A percentile compares a stretch with the other conserved stretches of the same genome.
These are phyloP conservation scores for Nitzschia sp. DNA, from an alignment of 108 stramenopile genomes.

Conservation along the genomic window DNA sequence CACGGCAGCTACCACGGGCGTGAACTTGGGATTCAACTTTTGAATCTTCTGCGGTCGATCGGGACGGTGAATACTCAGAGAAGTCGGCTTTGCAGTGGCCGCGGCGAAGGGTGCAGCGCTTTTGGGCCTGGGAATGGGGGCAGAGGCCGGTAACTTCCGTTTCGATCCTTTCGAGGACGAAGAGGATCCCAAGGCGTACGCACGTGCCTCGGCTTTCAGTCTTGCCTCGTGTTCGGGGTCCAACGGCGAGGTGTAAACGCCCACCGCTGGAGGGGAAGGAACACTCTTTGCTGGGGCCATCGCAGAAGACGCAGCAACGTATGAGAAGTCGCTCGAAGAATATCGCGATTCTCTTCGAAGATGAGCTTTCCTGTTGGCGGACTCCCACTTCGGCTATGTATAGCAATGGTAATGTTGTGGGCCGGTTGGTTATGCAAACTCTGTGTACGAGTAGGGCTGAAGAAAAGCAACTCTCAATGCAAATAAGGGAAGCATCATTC, in stretches of 20 bases:
- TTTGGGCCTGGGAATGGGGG: background rate
- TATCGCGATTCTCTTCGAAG: no score
- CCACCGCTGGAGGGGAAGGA: background rate
- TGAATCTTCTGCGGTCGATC: conserved; percentile 14
- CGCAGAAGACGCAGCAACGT: no score
- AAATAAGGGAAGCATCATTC: no score
- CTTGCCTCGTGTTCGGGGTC: conserved; percentile 24
- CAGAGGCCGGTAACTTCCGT: background rate
- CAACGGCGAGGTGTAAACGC: background rate
- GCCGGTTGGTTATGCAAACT: no score
- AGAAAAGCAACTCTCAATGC: no score
- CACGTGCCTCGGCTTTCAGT: conserved; percentile 39
- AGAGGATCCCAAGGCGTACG: conserved; percentile 35
- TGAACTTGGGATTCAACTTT: conserved; percentile 10
- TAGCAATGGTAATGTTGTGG: no score
- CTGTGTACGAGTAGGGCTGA: no score
- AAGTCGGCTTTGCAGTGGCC: background rate
- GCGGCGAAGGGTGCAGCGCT: background rate
- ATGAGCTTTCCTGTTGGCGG: no score
- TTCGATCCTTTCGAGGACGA: conserved; percentile 1
- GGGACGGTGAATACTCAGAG: conserved; percentile 2
- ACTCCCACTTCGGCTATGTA: no score
- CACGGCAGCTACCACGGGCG: background rate
- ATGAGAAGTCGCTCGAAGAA: no score
- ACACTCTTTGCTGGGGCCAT: conserved; percentile 3